These are phyloP conservation scores for Aspergillus fructus DNA, from an alignment of 2,329 filamentous ascomycete species.

Conservation along the genomic window DNA sequence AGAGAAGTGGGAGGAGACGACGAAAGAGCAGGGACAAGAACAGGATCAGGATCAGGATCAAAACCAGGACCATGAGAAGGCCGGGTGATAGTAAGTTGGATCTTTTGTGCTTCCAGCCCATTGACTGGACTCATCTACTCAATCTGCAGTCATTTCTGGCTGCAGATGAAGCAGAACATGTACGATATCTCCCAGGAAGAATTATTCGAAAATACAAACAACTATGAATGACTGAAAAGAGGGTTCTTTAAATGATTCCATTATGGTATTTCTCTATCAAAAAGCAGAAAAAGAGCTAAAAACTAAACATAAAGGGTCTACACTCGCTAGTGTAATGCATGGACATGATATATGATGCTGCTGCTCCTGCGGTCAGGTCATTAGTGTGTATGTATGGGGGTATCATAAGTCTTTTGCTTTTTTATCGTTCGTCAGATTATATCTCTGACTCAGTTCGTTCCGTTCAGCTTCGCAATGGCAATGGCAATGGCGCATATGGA, in stretches of 20 bases:
- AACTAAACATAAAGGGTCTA: constrained; percentile 12
- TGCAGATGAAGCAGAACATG: not conserved
- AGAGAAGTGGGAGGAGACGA: constrained; percentile 37
- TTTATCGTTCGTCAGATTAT: not conserved
- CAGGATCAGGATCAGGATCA: constrained; percentile 4
- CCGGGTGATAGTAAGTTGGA: constrained; percentile 6
- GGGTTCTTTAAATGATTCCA: not conserved
- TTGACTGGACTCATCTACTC: constrained; percentile 9
- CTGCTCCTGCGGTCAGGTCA: constrained; percentile 15
- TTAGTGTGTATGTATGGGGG: constrained; percentile 2
- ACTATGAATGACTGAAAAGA: not conserved
- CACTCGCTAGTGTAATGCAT: constrained; percentile 14
- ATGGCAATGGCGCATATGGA: constrained; percentile 2
- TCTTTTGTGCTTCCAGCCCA: constrained; percentile 3
- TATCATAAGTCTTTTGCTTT: not conserved
- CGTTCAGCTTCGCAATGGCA: not conserved
- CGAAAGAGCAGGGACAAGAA: constrained; percentile 12
- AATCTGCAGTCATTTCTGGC: not conserved
- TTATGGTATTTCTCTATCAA: constrained; percentile 10
- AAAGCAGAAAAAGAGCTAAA: constrained; percentile 4
- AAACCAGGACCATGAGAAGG: constrained; percentile 6
- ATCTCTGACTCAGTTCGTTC: not conserved
- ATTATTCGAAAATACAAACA: not conserved
- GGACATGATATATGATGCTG: constrained; percentile 5
- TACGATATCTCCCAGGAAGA: constrained; percentile 3